Base-by-base conservation (phyloP, 768 basidiomycete species). In the Suillus subluteus region DNA sequence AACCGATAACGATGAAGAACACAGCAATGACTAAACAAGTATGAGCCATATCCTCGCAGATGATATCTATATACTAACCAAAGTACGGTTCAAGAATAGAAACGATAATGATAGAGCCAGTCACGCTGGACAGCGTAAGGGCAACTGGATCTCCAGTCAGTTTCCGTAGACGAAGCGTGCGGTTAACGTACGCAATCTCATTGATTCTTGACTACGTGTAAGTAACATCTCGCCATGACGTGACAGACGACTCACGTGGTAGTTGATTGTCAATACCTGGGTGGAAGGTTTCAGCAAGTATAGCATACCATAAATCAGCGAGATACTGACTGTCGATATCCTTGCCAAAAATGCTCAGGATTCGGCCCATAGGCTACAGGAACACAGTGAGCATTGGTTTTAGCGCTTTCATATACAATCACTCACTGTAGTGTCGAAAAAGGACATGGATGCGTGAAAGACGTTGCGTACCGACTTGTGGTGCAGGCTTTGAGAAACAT, bases 381-480 rank as follows among this genome's bases (percentile, higher is more conserved):
- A 61, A 56, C 18, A 13, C 58, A 37, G 66, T 52, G n/a, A 12
- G 1, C 21, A 50, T 48, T 15, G 18, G 23, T 43, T 30, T 15
- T 15, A 23, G 55, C 38, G 6, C 9, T 30, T 30, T 30, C n/a
- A 18, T 9, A 54, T 16, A 30, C 8, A 52, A n/a, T 38, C 13
- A 65, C 75, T 69, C 67, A 85, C 86, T 21, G 88, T 88, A 2
- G 84, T 89, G 74, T 93, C 92, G 70, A 92, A 94, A 78, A 91
- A 92, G 2, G 86, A 82, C 88, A 91, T 91, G 0, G 91, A 91
- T 0, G 91, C 90, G 73, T 86, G 83, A 72, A 91, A 87, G 30
- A 91, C 82, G 62, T 86, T 84, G 32, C 75, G 75, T 32, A 90
- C 79, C 0, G 88, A 84, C 54, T 81, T 73, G 58, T 84, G 80